Evolutionary conservation across 129 eudicot genomes (phyloP).

Genomic region (Tagetes erecta): DNA sequence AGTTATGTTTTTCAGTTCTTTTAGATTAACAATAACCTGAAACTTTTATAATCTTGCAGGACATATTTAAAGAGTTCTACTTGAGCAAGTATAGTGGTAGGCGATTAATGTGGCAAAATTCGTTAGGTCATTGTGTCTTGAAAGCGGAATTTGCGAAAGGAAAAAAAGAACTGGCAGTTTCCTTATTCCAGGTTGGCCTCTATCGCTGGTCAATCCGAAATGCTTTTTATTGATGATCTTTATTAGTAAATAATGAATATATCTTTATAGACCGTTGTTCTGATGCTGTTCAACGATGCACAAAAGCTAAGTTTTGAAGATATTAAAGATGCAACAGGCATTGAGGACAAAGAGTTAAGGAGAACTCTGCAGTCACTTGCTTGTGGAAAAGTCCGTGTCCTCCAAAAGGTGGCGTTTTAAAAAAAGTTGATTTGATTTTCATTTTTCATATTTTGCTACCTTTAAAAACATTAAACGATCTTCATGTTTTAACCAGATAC

Average conservation of each 20-base stretch:
- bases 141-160: constrained; percentile 94
- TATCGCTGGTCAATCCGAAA: constrained; percentile 6
- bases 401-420: constrained; percentile 56
- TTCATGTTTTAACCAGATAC: constrained; percentile 48
- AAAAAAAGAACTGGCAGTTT: constrained; percentile 89
- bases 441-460: neutral
- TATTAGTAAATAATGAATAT: neutral
- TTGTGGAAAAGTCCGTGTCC: constrained; percentile 95
- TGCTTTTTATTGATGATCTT: neutral
- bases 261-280: constrained; percentile 67
- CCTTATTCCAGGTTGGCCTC: constrained; percentile 84
- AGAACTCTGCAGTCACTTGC: constrained; percentile 99
- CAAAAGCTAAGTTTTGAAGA: constrained; percentile 88
- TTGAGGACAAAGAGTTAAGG: constrained; percentile 90
- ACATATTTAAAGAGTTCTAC: constrained; percentile 93
- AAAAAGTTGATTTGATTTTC: neutral
- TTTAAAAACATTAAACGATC: constrained; percentile 3
- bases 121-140: constrained; percentile 94
- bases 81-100: constrained; percentile 93
- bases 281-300: constrained; percentile 96
- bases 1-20: neutral
- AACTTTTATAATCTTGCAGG: constrained; percentile 46
- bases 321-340: constrained; percentile 83
- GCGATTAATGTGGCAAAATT: constrained; percentile 98
- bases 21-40: constrained; percentile 20